phyloP scores from a whole-genome alignment of 176 grass and related monocot species.

The Dactylis glomerata region DNA sequence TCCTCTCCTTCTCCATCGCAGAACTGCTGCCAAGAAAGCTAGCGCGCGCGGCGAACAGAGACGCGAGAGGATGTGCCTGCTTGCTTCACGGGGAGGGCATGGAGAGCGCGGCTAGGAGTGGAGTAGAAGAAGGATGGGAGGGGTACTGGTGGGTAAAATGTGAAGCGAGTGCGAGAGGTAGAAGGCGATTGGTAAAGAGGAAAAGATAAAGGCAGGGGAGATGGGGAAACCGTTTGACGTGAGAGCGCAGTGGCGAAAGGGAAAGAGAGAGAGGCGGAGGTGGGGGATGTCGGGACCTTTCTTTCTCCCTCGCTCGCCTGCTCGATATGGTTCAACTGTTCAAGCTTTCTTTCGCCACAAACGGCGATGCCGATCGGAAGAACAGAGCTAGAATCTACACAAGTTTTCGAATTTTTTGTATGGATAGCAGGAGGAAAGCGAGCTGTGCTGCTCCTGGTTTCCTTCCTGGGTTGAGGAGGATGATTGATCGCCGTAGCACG shows the following conservation, averaged over 20 bases:
- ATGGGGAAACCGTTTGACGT: conserved; percentile 41
- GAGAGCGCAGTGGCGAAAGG: conserved; percentile 39
- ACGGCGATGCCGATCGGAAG: background rate
- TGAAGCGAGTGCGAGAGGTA: conserved; percentile 17
- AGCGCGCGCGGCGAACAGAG: background rate
- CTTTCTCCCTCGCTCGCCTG: background rate
- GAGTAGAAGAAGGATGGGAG: conserved; percentile 31
- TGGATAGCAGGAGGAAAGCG: background rate
- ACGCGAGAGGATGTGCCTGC: background rate
- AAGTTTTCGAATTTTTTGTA: background rate
- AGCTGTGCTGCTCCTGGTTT: background rate
- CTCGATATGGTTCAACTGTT: background rate
- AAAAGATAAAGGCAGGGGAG: conserved; percentile 44
- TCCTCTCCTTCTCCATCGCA: conserved; percentile 77
- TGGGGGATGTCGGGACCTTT: conserved; percentile 33
- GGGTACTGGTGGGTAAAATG: background rate
- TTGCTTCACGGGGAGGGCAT: conserved; percentile 40
- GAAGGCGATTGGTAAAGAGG: conserved; percentile 32
- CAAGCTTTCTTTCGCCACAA: background rate
- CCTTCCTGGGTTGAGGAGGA: background rate
- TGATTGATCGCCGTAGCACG: background rate
- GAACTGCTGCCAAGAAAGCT: background rate
- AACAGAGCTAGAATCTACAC: background rate
- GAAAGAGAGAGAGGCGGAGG: conserved; percentile 20
- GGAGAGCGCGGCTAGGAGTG: conserved; percentile 35